These are phyloP conservation scores for Ascoidea asiatica DNA, from an alignment of 805 yeast genomes.

Conservation along the genomic window DNA sequence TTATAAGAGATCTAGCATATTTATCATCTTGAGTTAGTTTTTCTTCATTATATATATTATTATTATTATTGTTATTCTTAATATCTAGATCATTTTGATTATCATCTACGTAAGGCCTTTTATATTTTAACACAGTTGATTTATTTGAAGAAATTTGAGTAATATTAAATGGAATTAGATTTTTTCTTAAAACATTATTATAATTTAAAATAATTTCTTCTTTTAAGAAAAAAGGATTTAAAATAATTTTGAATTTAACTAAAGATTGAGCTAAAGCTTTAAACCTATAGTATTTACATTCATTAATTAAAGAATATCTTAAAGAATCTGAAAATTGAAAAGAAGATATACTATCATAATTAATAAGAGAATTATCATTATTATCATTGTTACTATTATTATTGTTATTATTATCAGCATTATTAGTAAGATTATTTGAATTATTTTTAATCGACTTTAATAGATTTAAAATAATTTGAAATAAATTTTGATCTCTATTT, in stretches of 20 bases:
- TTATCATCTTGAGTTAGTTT: constrained; percentile 18
- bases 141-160: too few relatives aligned
- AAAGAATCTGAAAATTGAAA: too few relatives aligned
- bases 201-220: constrained; percentile 48
- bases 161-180: constrained; percentile 17
- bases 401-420: constrained; percentile 19
- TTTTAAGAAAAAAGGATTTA: constrained; percentile 34
- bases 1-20: constrained; percentile 7
- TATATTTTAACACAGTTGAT: too few relatives aligned
- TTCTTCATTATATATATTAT: constrained; percentile 19
- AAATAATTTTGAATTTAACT: constrained; percentile 32
- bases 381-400: constrained; percentile 14
- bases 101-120: constrained; percentile 7
- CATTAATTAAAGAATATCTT: constrained; percentile 44
- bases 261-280: constrained; percentile 61
- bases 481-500: constrained; percentile 36
- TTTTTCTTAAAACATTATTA: constrained; percentile 28
- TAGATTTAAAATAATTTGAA: constrained; percentile 38
- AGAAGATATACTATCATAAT: constrained; percentile 33
- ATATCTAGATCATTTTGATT: constrained; percentile 7
- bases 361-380: constrained; percentile 36
- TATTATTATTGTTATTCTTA: constrained; percentile 20
- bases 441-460: too few relatives aligned
- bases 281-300: constrained; percentile 69
- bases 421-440: too few relatives aligned